Conservation (phyloP, 2,329 filamentous ascomycete species). For the Fusarium chuoi region DNA sequence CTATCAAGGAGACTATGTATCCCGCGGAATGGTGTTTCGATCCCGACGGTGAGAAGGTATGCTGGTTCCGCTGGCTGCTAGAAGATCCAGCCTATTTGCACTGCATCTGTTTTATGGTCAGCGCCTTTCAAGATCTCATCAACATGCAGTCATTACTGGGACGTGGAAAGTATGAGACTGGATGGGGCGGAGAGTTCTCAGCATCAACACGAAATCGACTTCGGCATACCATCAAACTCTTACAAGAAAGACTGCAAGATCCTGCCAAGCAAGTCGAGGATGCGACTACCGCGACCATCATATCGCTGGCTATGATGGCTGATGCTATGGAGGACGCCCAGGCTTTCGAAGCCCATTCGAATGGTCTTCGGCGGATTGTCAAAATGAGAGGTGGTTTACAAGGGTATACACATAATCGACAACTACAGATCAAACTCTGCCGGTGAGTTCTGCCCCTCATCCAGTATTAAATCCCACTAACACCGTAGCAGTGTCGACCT, state of each 20-base stretch:
- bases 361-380: conserved; percentile 41
- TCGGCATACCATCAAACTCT: conserved; percentile 24
- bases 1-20: conserved; percentile 44
- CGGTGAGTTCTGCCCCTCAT: conserved; percentile 27
- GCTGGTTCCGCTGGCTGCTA: conserved; percentile 46
- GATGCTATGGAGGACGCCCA: conserved; percentile 31
- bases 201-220: conserved; percentile 19
- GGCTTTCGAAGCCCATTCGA: conserved; percentile 37
- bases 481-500: conserved; percentile 38
- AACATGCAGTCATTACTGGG: background rate
- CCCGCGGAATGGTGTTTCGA: conserved; percentile 45
- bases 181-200: conserved; percentile 18
- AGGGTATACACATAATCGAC: conserved; percentile 37
- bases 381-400: conserved; percentile 42
- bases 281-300: conserved; percentile 32
- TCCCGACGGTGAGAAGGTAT: conserved; percentile 30
- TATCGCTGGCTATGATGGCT: conserved; percentile 38
- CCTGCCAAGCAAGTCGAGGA: conserved; percentile 27
- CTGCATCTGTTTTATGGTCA: conserved; percentile 40
- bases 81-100: conserved; percentile 43
- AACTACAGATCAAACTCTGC: conserved; percentile 45
- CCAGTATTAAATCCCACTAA: background rate
- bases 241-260: conserved; percentile 34
- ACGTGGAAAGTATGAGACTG: background rate
- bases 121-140: conserved; percentile 34